phyloP scores from a whole-genome alignment of 2,329 filamentous ascomycete genomes.

The Teratosphaeria zuluensis region DNA sequence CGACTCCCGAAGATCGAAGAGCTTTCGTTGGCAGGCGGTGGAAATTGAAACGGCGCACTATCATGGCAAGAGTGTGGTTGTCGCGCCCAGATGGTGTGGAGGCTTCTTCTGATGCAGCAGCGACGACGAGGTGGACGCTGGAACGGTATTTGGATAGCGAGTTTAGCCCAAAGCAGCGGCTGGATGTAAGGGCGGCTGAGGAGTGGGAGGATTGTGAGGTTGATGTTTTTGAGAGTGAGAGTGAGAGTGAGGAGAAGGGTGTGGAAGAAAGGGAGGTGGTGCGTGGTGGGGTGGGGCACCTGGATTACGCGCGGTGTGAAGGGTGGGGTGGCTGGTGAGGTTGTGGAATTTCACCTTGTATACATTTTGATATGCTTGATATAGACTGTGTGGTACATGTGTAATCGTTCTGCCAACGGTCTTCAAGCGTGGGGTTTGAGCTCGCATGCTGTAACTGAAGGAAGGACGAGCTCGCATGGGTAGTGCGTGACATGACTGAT shows the following conservation, averaged over 20 bases:
- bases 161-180: background rate
- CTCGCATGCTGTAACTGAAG: background rate
- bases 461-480: background rate
- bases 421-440: background rate
- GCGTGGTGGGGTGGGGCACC: slow-evolving; percentile 3
- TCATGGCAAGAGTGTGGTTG: slow-evolving; percentile 13
- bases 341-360: background rate
- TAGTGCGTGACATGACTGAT: background rate
- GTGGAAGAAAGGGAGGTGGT: slow-evolving; percentile 8
- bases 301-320: slow-evolving; percentile 8
- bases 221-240: slow-evolving; percentile 4
- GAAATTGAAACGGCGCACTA: slow-evolving; percentile 8
- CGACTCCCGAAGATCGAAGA: background rate
- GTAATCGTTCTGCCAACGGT: too few relatives aligned
- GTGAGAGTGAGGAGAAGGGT: slow-evolving; percentile 8
- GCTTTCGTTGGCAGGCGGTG: slow-evolving; percentile 2
- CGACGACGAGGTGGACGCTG: slow-evolving; percentile 13
- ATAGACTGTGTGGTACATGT: background rate
- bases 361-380: background rate
- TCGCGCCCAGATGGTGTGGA: slow-evolving; percentile 3
- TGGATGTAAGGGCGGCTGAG: background rate
- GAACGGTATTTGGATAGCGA: slow-evolving; percentile 14
- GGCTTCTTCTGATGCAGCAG: too few relatives aligned
- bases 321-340: slow-evolving; percentile 12
- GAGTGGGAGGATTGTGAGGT: slow-evolving; percentile 7